Evolutionary conservation across 495 filamentous ascomycete species (phyloP), one percentile per base, ranked within the genome.

Genomic region (Penicillium lividum): DNA sequence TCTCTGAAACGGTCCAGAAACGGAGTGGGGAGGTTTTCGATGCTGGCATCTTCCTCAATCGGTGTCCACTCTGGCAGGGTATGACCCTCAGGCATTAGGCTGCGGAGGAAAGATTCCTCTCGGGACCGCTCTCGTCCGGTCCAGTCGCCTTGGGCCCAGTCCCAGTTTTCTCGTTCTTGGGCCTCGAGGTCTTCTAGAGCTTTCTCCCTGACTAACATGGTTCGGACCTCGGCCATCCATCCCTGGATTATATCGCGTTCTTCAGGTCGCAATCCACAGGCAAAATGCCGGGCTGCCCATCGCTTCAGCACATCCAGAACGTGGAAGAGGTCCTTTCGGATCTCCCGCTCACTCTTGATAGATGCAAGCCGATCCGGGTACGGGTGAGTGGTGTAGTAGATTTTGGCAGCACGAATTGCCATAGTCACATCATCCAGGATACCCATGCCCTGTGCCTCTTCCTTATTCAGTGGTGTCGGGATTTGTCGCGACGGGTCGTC

Each of bases 351-450:
- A 2, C 87, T 87, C 64, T 89, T 91, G 77, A 97, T 92, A 36
- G 84, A 76, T 58, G 91, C 89, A n/a, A 97, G 76, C 27, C 89
- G 86, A 56, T 91, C 86, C 6, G 92, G 90, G 22, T 88, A 77
- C 65, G 92, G 85, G 67, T 97, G 92, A 1, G 89, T 75, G 6
- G 92, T 96, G 73, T 97, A 98, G 76, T 97, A 98, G 45, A 92
- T 86, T 68, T 92, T 96, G 34, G 94, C 94, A 7, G 95, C 93
- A 34, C 91, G 87, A 57, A 98, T 97, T 13, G 93, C 93, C 45
- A 97, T 79, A 4, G 94, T 98, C 72, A 93, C 86, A 47, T 96
- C 84, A 66, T 98, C 94, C 36, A 97, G 77, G 40, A 98, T 83
- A 56, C 95, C 89, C 76, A 97, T 83, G 7, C 94, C 94, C 69